These are phyloP conservation scores for Suillus discolor DNA, from an alignment of 768 basidiomycete genomes.

Conservation along the genomic window DNA sequence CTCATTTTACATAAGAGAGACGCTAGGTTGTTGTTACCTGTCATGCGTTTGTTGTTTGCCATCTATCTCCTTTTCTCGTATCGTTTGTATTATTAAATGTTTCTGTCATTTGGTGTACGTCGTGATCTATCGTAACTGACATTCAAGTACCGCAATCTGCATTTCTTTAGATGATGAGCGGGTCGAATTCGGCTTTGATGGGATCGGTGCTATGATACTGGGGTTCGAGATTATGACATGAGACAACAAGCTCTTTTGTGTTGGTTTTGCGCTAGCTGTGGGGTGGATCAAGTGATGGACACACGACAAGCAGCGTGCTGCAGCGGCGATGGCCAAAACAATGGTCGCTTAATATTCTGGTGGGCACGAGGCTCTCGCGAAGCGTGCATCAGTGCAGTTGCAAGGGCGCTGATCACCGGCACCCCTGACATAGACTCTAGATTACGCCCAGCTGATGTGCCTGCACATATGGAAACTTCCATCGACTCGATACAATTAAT, in stretches of 20 bases:
- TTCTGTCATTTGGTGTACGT: conserved; percentile 16
- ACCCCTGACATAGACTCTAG: not conserved
- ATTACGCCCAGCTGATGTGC: not conserved
- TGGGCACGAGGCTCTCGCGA: conserved; percentile 1
- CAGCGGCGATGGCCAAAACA: not conserved
- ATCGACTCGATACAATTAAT: not conserved
- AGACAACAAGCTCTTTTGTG: not conserved
- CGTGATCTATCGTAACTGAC: conserved; percentile 6
- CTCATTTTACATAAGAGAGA: not conserved
- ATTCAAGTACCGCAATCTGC: not conserved
- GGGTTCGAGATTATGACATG: not conserved
- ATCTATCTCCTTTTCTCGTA: conserved; percentile 6
- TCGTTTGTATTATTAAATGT: conserved; percentile 27
- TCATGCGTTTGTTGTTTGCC: conserved; percentile 16
- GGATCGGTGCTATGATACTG: not conserved
- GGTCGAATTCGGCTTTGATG: conserved; percentile 1
- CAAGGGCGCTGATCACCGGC: not conserved
- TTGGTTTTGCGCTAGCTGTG: not conserved
- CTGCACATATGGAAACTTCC: not conserved
- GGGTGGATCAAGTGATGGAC: not conserved
- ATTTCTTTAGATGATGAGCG: not conserved
- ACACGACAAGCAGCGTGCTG: not conserved
- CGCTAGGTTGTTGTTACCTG: conserved; percentile 8
- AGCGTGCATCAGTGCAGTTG: not conserved
- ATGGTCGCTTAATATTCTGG: not conserved